phyloP scores from a whole-genome alignment of 495 filamentous ascomycete species.

The Tuber indicum region DNA sequence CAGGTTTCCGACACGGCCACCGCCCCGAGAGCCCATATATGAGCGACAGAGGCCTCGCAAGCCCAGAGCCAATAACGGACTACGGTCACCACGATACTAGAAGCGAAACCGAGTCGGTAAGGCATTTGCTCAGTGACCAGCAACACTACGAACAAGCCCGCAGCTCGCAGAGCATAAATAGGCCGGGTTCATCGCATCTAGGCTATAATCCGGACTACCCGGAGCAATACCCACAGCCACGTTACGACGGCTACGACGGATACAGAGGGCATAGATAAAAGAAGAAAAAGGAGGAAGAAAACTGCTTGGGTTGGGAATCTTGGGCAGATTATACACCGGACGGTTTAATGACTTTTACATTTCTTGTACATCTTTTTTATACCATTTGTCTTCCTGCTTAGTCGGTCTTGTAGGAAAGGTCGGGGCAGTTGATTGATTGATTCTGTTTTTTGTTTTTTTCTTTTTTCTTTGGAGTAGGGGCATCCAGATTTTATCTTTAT shows the following conservation, averaged over 20 bases:
- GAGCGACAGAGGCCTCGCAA: conserved; percentile 33
- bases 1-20: conserved; percentile 14
- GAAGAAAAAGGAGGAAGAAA: not conserved
- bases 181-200: conserved; percentile 23
- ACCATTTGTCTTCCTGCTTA: not conserved
- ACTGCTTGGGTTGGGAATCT: conserved; percentile 4
- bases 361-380: not conserved
- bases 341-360: not conserved
- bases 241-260: conserved; percentile 28
- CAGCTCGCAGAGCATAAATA: not conserved
- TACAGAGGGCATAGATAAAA: conserved; percentile 26
- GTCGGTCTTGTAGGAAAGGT: not conserved
- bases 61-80: conserved; percentile 23
- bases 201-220: conserved; percentile 10
- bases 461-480: not conserved
- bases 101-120: conserved; percentile 38
- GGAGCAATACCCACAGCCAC: conserved; percentile 20
- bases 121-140: conserved; percentile 34
- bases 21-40: conserved; percentile 39
- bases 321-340: not conserved
- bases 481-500: not conserved
- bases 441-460: not conserved
- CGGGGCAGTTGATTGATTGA: not conserved
- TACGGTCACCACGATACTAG: conserved; percentile 27
- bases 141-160: conserved; percentile 13